These are phyloP conservation scores for Penicillium sp. DNA, from an alignment of 2,329 filamentous ascomycete genomes.

Conservation along the genomic window DNA sequence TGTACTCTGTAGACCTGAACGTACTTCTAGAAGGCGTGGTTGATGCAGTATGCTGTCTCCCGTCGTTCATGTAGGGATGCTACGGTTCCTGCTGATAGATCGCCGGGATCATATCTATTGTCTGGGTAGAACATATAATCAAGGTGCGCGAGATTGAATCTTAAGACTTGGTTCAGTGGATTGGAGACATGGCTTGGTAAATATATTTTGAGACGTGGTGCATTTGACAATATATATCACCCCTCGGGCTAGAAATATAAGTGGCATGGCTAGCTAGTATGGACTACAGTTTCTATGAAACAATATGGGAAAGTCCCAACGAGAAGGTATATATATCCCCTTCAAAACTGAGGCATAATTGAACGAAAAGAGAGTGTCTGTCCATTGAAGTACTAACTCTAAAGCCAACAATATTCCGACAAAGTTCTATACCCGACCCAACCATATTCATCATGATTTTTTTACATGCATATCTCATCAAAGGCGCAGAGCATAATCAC, in stretches of 20 bases:
- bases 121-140: not conserved
- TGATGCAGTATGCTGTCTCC: slow-evolving; percentile 11
- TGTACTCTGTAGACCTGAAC: slow-evolving; percentile 2
- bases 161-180: not conserved
- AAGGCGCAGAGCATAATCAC: slow-evolving; percentile 2
- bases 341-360: not conserved
- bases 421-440: slow-evolving; percentile 4
- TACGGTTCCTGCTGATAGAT: slow-evolving; percentile 8
- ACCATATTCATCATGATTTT: slow-evolving; percentile 7
- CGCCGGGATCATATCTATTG: not conserved
- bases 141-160: not conserved
- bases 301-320: not conserved
- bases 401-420: slow-evolving; percentile 4
- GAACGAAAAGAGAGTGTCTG: not conserved
- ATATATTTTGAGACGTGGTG: not conserved
- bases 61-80: slow-evolving; percentile 8
- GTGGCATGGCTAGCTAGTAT: no score
- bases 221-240: not conserved
- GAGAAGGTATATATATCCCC: not conserved
- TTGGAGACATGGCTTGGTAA: not conserved
- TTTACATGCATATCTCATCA: slow-evolving; percentile 12
- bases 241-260: no score
- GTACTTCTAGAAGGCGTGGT: slow-evolving; percentile 3
- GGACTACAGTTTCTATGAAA: not conserved
- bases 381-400: not conserved